phyloP scores from a whole-genome alignment of 2,329 filamentous ascomycete species.

The Trichoderma sp. region DNA sequence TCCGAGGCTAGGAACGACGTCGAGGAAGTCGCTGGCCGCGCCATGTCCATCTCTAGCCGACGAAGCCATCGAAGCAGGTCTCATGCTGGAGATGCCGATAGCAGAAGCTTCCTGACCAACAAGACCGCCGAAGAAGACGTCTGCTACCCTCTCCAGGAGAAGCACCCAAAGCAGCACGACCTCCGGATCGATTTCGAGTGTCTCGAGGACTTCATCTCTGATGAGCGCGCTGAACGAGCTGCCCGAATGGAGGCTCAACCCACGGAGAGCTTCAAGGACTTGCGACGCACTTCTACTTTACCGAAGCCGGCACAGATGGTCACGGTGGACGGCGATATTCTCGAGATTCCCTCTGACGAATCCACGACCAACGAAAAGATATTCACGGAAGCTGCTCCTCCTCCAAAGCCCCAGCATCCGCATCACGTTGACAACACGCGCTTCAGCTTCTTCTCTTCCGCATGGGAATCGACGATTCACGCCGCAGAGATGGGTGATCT shows the following conservation, averaged over 20 bases:
- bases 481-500: conserved; percentile 84
- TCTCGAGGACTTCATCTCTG: conserved; percentile 83
- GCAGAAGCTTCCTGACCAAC: conserved; percentile 58
- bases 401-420: conserved; percentile 38
- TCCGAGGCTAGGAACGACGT: conserved; percentile 45
- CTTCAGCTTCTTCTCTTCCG: conserved; percentile 96
- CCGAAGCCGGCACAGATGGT: conserved; percentile 38
- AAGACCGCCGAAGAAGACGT: conserved; percentile 82
- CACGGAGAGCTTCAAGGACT: conserved; percentile 32
- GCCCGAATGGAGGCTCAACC: conserved; percentile 48
- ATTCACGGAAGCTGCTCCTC: conserved; percentile 31
- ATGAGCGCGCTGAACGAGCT: conserved; percentile 44
- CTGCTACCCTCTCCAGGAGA: conserved; percentile 77
- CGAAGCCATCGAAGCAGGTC: conserved; percentile 54
- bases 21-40: conserved; percentile 59
- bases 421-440: conserved; percentile 63
- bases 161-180: conserved; percentile 52
- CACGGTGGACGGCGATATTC: conserved; percentile 55
- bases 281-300: conserved; percentile 30
- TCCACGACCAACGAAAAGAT: conserved; percentile 48
- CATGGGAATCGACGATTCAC: conserved; percentile 89
- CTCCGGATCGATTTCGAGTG: conserved; percentile 90
- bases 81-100: conserved; percentile 59
- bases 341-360: conserved; percentile 50
- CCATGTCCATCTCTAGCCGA: conserved; percentile 57